Percentiles rank a stretch among this genome's conserved stretches.
phyloP scores from a whole-genome alignment of 305 asterid species.

The Fraxinus sp. region DNA sequence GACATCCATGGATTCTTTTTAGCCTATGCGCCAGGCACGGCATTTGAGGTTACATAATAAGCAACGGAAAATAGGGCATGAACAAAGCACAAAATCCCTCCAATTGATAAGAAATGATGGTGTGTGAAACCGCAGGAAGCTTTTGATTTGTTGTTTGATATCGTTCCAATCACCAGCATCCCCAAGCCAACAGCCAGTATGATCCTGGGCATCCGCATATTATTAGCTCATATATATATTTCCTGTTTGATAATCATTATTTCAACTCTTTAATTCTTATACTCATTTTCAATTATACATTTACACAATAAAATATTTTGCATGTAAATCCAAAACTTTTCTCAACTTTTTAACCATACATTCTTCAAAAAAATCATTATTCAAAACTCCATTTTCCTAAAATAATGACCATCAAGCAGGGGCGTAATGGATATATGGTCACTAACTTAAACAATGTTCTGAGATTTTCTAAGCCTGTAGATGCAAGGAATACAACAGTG shows the following conservation, averaged over 20 bases:
- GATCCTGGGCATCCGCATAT: constrained; percentile 44
- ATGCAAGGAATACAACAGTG: not conserved
- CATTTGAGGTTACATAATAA: constrained; percentile 60
- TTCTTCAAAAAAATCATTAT: no score
- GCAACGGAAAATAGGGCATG: constrained; percentile 77
- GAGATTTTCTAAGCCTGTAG: not conserved
- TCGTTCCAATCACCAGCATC: constrained; percentile 70
- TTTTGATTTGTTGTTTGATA: constrained; percentile 70
- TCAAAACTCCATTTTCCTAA: no score
- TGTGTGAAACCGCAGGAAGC: constrained; percentile 79
- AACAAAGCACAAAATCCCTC: constrained; percentile 75
- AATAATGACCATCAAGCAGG: no score
- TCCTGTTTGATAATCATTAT: no score
- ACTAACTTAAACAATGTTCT: no score
- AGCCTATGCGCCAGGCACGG: constrained; percentile 24
- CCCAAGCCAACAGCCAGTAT: constrained; percentile 64
- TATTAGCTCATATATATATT: not conserved
- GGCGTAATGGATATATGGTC: not conserved
- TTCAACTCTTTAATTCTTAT: no score
- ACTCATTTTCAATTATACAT: no score
- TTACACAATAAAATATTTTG: no score
- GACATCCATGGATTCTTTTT: not conserved
- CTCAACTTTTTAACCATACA: no score
- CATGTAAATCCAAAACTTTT: no score
- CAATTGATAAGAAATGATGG: constrained; percentile 75